Percentiles rank a stretch among this genome's conserved stretches.
phyloP scores from a whole-genome alignment of 305 asterid species.

The Solanum hybrid region DNA sequence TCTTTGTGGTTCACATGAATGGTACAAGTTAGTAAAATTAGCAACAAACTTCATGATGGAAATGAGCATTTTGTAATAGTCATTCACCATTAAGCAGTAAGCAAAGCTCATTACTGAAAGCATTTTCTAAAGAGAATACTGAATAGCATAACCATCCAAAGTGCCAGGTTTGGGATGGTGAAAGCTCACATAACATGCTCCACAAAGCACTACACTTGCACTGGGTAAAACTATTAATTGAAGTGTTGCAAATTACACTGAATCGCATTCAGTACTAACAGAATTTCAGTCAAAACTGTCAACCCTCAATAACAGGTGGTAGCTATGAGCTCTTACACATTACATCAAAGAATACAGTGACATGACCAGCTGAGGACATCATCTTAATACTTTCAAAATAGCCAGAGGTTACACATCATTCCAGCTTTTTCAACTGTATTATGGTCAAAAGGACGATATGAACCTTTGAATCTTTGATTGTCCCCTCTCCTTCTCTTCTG shows the following conservation, averaged over 20 bases:
- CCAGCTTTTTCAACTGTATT: not conserved
- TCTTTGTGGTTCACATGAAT: not conserved
- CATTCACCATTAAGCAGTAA: not conserved
- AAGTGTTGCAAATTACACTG: not conserved
- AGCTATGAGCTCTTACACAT: not conserved
- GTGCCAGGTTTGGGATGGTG: not conserved
- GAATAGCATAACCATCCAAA: not conserved
- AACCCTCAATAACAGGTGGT: not conserved
- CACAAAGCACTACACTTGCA: not conserved
- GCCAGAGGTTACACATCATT: not conserved
- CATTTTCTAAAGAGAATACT: not conserved
- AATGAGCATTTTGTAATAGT: not conserved
- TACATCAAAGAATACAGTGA: not conserved
- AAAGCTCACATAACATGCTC: not conserved
- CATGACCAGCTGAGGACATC: not conserved
- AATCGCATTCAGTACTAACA: not conserved
- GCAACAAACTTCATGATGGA: not conserved
- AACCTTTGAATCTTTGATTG: conserved; percentile 67
- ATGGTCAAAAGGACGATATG: conserved; percentile 47
- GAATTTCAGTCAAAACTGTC: not conserved
- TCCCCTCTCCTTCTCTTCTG: conserved; percentile 92
- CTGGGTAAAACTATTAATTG: not conserved
- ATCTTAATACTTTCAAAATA: not conserved
- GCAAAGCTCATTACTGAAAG: not conserved
- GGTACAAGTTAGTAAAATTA: not conserved